phyloP scores from a whole-genome alignment of 192 early-diverging fungal genomes.

The Coemansia sp. region DNA sequence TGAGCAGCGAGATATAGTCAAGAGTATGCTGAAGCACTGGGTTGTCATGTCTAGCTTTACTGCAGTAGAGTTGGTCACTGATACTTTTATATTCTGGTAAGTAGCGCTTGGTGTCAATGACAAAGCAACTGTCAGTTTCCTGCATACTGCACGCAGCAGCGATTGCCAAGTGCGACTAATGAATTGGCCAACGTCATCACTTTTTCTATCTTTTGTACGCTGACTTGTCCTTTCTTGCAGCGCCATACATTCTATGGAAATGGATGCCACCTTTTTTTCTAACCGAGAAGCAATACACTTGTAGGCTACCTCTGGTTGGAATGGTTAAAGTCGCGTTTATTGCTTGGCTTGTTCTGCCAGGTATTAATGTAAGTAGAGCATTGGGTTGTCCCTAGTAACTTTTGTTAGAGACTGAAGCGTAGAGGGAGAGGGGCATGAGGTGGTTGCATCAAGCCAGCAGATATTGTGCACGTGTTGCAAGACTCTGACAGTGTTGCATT shows the following conservation, averaged over 20 bases:
- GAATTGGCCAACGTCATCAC: not conserved
- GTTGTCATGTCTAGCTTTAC: slow-evolving; percentile 55
- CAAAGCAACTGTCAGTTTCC: not conserved
- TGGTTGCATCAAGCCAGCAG: not conserved
- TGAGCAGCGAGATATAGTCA: slow-evolving; percentile 42
- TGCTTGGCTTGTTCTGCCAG: slow-evolving; percentile 52
- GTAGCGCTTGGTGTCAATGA: not conserved
- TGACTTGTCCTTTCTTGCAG: not conserved
- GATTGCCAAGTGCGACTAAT: slow-evolving; percentile 3
- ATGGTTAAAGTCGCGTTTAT: slow-evolving; percentile 49
- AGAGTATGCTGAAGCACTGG: slow-evolving; percentile 53
- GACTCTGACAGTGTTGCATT: slow-evolving; percentile 2
- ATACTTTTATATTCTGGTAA: slow-evolving; percentile 57
- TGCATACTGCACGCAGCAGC: not conserved
- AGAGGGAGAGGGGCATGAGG: not conserved
- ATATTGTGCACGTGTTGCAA: slow-evolving; percentile 9
- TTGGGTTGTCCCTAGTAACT: not conserved
- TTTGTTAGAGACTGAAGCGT: not conserved
- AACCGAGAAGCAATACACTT: not conserved
- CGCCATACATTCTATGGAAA: not conserved
- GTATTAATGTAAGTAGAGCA: slow-evolving; percentile 44
- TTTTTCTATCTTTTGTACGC: not conserved
- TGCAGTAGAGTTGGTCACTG: slow-evolving; percentile 45
- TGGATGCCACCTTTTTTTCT: not conserved
- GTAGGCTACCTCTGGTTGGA: slow-evolving; percentile 53